These are phyloP conservation scores for Pistacia atlantica DNA, from an alignment of 345 rosid species.

Conservation along the genomic window DNA sequence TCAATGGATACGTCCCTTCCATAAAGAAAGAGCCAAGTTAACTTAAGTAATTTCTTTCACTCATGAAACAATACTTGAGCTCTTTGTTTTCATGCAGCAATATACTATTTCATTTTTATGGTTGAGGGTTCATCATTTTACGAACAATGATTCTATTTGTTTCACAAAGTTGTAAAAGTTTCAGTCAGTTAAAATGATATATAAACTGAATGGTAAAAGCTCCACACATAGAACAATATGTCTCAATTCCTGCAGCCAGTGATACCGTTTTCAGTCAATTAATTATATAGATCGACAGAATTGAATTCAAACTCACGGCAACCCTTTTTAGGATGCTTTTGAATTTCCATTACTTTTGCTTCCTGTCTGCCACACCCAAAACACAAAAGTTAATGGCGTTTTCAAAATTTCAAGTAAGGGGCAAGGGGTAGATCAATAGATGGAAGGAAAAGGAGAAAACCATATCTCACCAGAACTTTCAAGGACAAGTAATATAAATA, in stretches of 20 bases:
- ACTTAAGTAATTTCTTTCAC: background rate
- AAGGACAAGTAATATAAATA: slow-evolving; percentile 1
- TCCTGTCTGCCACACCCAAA: slow-evolving; percentile 2
- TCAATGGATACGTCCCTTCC: background rate
- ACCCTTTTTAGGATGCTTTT: background rate
- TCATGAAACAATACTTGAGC: background rate
- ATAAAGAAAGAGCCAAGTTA: background rate
- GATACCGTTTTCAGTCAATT: background rate
- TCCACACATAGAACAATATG: background rate
- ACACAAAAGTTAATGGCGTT: background rate
- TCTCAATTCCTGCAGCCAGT: background rate
- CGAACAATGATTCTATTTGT: background rate
- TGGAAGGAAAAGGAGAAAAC: background rate
- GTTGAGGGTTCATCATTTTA: background rate
- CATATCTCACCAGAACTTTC: background rate
- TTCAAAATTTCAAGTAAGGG: background rate
- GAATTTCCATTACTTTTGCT: slow-evolving; percentile 10
- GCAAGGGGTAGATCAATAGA: too few relatives aligned
- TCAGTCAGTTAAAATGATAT: too few relatives aligned
- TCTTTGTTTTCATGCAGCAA: background rate
- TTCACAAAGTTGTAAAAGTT: background rate
- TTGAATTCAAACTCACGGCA: background rate
- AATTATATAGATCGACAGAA: background rate
- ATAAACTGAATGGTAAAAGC: background rate
- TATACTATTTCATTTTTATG: background rate